Evolutionary conservation across 176 grass and related monocot species (phyloP).

Genomic region (Sorghum bicolor): DNA sequence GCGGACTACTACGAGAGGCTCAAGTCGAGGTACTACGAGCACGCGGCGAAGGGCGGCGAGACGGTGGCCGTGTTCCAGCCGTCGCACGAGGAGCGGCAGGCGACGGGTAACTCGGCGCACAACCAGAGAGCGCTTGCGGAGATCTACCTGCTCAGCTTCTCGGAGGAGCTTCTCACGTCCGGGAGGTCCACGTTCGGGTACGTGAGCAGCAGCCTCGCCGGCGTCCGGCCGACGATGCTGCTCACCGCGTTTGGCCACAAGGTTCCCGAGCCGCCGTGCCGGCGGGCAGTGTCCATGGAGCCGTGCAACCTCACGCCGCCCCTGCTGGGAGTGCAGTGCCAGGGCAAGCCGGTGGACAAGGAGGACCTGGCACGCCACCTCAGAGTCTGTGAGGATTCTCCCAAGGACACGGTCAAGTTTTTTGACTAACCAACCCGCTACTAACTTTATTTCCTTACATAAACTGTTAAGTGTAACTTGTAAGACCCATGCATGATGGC

Average conservation of each 20-base stretch:
- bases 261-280: background rate
- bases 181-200: slow-evolving; percentile 58
- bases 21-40: too few relatives aligned
- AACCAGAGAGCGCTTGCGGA: slow-evolving; percentile 65
- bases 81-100: too few relatives aligned
- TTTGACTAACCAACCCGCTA: too few relatives aligned
- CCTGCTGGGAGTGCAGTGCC: background rate
- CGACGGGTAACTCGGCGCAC: too few relatives aligned
- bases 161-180: slow-evolving; percentile 37
- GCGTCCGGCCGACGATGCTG: slow-evolving; percentile 32
- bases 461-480: too few relatives aligned
- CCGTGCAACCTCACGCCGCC: background rate
- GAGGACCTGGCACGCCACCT: background rate
- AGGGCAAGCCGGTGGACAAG: background rate
- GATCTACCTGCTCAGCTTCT: slow-evolving; percentile 61
- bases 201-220: slow-evolving; percentile 42
- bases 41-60: too few relatives aligned
- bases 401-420: background rate
- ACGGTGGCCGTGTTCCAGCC: too few relatives aligned
- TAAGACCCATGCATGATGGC: too few relatives aligned
- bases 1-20: too few relatives aligned
- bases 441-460: too few relatives aligned
- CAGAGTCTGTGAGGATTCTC: background rate
- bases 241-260: background rate
- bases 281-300: background rate